These are phyloP conservation scores for Beauveria australis DNA, from an alignment of 2,329 filamentous ascomycete species.

Conservation along the genomic window DNA sequence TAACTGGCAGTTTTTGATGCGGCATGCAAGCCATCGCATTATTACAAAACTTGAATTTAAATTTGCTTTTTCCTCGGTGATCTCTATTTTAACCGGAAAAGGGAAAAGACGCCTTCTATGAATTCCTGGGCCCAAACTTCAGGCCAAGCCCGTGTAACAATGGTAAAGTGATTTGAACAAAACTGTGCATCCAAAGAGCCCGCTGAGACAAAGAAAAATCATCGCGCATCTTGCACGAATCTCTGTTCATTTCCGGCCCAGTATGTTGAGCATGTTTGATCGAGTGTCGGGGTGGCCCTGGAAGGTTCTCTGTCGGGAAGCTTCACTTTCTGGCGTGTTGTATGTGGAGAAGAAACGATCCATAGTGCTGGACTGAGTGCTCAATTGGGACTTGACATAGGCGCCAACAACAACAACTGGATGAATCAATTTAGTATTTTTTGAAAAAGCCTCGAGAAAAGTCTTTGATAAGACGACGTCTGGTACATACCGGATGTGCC, in stretches of 20 bases:
- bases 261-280: constrained; percentile 26
- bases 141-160: background rate
- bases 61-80: too few species aligned
- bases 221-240: background rate
- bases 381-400: constrained; percentile 27
- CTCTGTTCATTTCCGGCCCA: constrained; percentile 22
- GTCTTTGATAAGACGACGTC: background rate
- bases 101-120: too few species aligned
- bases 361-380: constrained; percentile 25
- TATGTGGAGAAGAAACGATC: constrained; percentile 31
- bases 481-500: constrained; percentile 3
- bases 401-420: constrained; percentile 18
- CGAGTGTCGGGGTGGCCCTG: constrained; percentile 26
- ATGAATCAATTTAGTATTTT: background rate
- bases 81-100: background rate
- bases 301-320: constrained; percentile 24
- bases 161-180: background rate
- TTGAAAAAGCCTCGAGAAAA: too few species aligned
- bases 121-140: too few species aligned
- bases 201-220: background rate
- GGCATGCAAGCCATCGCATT: too few species aligned
- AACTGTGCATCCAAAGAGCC: background rate
- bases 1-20: too few species aligned
- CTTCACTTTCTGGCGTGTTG: constrained; percentile 29
- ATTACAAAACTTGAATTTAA: background rate